Conservation (phyloP, 441 rosid genomes). For the Pelargonium australe region DNA sequence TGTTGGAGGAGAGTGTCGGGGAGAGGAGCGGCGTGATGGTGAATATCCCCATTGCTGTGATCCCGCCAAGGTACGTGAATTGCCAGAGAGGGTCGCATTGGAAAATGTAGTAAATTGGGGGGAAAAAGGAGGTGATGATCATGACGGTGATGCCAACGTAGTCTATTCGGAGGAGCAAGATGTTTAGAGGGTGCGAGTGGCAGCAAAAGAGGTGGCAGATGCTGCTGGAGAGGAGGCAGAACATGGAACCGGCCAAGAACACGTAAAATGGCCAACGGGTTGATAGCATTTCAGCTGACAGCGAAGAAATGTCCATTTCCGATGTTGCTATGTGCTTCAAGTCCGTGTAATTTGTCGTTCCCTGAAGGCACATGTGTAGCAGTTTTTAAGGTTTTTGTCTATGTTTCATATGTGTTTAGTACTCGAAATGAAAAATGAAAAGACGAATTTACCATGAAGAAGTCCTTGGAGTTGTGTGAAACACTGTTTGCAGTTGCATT, state of each 20-base stretch:
- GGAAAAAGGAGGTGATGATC: slow-evolving; percentile 22
- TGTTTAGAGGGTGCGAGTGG: slow-evolving; percentile 20
- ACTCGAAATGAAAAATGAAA: background rate
- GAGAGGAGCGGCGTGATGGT: slow-evolving; percentile 16
- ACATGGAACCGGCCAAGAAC: slow-evolving; percentile 19
- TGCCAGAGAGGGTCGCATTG: slow-evolving; percentile 20
- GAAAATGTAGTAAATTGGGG: slow-evolving; percentile 20
- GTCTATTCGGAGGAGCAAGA: slow-evolving; percentile 19
- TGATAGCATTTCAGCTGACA: background rate
- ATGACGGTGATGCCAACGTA: slow-evolving; percentile 18
- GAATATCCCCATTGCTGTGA: slow-evolving; percentile 11
- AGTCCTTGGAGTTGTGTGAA: background rate
- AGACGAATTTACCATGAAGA: background rate
- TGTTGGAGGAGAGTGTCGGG: slow-evolving; percentile 16
- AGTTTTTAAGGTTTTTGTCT: too few relatives aligned
- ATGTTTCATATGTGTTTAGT: background rate
- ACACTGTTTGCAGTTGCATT: background rate
- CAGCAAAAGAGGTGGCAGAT: slow-evolving; percentile 20
- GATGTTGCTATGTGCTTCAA: background rate
- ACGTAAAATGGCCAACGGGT: slow-evolving; percentile 17
- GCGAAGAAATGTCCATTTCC: background rate
- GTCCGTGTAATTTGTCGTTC: slow-evolving; percentile 8
- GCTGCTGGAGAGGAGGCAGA: slow-evolving; percentile 23
- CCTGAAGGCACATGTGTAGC: slow-evolving; percentile 1
- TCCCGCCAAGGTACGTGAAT: slow-evolving; percentile 11